phyloP scores from a whole-genome alignment of 345 rosid genomes.

The Camelina laxa region DNA sequence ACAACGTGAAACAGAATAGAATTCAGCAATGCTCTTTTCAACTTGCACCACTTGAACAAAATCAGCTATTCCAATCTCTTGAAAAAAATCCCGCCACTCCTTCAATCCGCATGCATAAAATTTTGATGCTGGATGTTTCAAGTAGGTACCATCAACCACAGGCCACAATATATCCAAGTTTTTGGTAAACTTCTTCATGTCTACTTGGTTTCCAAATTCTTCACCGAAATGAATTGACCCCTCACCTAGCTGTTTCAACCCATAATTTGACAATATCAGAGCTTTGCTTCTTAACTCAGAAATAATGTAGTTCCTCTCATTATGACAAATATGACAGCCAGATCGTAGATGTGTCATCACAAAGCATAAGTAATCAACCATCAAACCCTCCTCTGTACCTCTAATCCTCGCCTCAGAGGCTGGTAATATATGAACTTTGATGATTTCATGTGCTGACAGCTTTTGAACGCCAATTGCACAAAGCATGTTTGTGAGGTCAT shows the following conservation, averaged over 20 bases:
- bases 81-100: slow-evolving; percentile 82
- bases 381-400: slow-evolving; percentile 47
- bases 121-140: slow-evolving; percentile 69
- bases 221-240: slow-evolving; percentile 73
- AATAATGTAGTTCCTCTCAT: slow-evolving; percentile 67
- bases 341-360: slow-evolving; percentile 84
- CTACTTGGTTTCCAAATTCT: slow-evolving; percentile 65
- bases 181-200: slow-evolving; percentile 57
- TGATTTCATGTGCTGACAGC: slow-evolving; percentile 88
- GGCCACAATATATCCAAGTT: slow-evolving; percentile 66
- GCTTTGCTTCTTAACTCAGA: slow-evolving; percentile 69
- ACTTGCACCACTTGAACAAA: slow-evolving; percentile 81
- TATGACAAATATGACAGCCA: slow-evolving; percentile 64
- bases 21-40: slow-evolving; percentile 62
- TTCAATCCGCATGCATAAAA: slow-evolving; percentile 50
- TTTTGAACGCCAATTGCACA: slow-evolving; percentile 71
- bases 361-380: slow-evolving; percentile 84
- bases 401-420: slow-evolving; percentile 53
- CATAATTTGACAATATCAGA: slow-evolving; percentile 71
- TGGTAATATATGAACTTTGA: slow-evolving; percentile 77
- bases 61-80: slow-evolving; percentile 81
- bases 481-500: slow-evolving; percentile 66
- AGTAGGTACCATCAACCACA: slow-evolving; percentile 70
- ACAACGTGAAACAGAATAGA: slow-evolving; percentile 43
- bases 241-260: slow-evolving; percentile 59